A percentile compares a stretch with the other conserved stretches of the same genome.
Evolutionary conservation across 805 yeast genomes (phyloP).

Genomic region (Nakazawaea ernobii): DNA sequence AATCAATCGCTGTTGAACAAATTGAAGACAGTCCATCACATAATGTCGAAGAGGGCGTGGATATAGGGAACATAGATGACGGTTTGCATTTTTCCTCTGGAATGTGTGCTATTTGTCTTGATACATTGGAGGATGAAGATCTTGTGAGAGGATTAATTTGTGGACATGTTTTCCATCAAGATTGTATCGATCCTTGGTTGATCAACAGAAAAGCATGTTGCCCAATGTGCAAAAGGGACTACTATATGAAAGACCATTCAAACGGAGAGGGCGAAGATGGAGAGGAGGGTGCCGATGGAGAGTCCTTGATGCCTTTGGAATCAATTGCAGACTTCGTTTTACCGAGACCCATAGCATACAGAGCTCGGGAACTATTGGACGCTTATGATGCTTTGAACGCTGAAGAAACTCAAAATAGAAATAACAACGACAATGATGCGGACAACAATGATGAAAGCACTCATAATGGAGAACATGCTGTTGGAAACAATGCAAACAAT

Average conservation of each 20-base stretch:
- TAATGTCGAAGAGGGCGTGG: background rate
- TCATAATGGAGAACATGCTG: background rate
- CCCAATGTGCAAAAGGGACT: constrained; percentile 76
- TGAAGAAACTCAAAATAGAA: background rate
- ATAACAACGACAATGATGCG: background rate
- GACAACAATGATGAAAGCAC: background rate
- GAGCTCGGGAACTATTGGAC: constrained; percentile 21
- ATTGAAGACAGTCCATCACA: background rate
- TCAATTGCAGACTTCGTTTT: constrained; percentile 13
- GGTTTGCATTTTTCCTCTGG: constrained; percentile 57
- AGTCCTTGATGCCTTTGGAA: constrained; percentile 16
- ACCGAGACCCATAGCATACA: constrained; percentile 20
- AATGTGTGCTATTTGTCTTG: constrained; percentile 75
- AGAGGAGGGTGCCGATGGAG: constrained; percentile 11
- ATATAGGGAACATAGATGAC: constrained; percentile 11
- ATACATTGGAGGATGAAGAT: constrained; percentile 55
- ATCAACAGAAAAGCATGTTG: constrained; percentile 72
- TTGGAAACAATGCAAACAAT: background rate
- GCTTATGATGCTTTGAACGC: constrained; percentile 17
- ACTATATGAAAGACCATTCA: constrained; percentile 34
- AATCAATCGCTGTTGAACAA: background rate
- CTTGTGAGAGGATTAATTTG: constrained; percentile 69
- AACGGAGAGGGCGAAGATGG: constrained; percentile 14
- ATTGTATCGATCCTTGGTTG: constrained; percentile 80
- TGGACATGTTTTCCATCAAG: constrained; percentile 78